Percentiles rank a stretch among this genome's conserved stretches.
These are phyloP conservation scores for Mortierella claussenii DNA, from an alignment of 192 early-diverging fungal genomes.

Conservation along the genomic window DNA sequence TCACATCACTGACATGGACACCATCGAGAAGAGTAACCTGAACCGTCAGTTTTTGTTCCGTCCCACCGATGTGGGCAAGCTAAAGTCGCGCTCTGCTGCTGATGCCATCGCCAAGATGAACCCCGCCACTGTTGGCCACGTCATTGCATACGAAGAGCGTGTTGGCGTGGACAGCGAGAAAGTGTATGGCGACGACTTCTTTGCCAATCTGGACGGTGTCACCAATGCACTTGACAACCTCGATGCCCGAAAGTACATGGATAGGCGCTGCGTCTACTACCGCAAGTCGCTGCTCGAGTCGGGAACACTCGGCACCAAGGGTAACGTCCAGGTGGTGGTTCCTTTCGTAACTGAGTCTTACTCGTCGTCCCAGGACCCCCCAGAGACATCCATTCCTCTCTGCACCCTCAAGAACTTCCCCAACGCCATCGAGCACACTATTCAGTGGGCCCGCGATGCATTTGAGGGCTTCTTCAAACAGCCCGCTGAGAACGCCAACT, in stretches of 20 bases:
- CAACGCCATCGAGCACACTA: slow-evolving; percentile 88
- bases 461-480: slow-evolving; percentile 95
- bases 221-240: slow-evolving; percentile 99
- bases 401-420: slow-evolving; percentile 94
- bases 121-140: slow-evolving; percentile 76
- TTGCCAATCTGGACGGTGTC: slow-evolving; percentile 87
- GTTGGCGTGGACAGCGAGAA: slow-evolving; percentile 95
- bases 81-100: slow-evolving; percentile 94
- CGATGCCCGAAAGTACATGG: slow-evolving; percentile 97
- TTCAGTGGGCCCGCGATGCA: slow-evolving; percentile 96
- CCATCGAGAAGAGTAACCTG: slow-evolving; percentile 99
- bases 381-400: slow-evolving; percentile 93
- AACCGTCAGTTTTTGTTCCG: slow-evolving; percentile 99
- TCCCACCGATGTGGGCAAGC: slow-evolving; percentile 83
- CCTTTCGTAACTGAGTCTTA: slow-evolving; percentile 98
- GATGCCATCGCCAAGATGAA: slow-evolving; percentile 93
- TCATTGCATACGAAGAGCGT: slow-evolving; percentile 87
- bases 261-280: slow-evolving; percentile 96
- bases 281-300: slow-evolving; percentile 96
- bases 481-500: slow-evolving; percentile 94
- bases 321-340: slow-evolving; percentile 98
- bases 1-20: slow-evolving; percentile 98
- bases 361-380: slow-evolving; percentile 97
- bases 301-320: slow-evolving; percentile 98
- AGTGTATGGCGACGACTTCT: slow-evolving; percentile 91